phyloP scores from a whole-genome alignment of 805 yeast genomes.

The Sungouiella blattae region DNA sequence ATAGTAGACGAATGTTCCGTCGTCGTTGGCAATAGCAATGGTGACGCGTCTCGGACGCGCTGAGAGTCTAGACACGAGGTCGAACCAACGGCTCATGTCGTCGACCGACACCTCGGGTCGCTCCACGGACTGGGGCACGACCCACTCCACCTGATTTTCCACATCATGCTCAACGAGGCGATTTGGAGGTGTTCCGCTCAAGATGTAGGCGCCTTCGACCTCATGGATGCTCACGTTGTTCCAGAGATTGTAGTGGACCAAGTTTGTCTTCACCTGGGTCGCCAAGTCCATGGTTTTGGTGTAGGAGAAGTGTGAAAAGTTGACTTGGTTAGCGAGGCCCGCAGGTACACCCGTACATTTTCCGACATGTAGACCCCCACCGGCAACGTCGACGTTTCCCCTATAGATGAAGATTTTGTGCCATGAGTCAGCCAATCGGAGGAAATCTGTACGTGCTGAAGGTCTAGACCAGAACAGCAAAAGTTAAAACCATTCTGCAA shows the following conservation, averaged over 20 bases:
- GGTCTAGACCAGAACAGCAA: no score
- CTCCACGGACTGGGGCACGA: slow-evolving; percentile 34
- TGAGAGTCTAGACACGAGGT: slow-evolving; percentile 15
- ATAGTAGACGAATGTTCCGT: slow-evolving; percentile 71
- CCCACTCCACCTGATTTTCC: slow-evolving; percentile 31
- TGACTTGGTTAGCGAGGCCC: no score
- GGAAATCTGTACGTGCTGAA: no score
- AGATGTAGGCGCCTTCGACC: slow-evolving; percentile 6
- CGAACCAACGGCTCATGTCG: slow-evolving; percentile 41
- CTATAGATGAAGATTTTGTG: no score
- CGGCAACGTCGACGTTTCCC: no score
- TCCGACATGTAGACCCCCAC: no score
- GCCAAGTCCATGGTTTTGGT: slow-evolving; percentile 18
- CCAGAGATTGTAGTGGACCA: slow-evolving; percentile 48
- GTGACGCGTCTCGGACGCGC: slow-evolving; percentile 45
- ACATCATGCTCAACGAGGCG: slow-evolving; percentile 21
- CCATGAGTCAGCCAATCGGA: no score
- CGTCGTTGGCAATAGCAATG: slow-evolving; percentile 56
- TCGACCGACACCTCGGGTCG: slow-evolving; percentile 29
- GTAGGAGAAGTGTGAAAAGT: no score
- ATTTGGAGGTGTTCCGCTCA: slow-evolving; percentile 33
- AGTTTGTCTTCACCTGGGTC: slow-evolving; percentile 37
- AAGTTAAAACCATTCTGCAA: no score
- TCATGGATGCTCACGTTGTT: slow-evolving; percentile 25
- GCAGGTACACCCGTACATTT: no score